Percentiles rank a stretch among this genome's conserved stretches.
These are phyloP conservation scores for Graphilbum ipis-grandicollis DNA, from an alignment of 2,329 filamentous ascomycete species.

Conservation along the genomic window DNA sequence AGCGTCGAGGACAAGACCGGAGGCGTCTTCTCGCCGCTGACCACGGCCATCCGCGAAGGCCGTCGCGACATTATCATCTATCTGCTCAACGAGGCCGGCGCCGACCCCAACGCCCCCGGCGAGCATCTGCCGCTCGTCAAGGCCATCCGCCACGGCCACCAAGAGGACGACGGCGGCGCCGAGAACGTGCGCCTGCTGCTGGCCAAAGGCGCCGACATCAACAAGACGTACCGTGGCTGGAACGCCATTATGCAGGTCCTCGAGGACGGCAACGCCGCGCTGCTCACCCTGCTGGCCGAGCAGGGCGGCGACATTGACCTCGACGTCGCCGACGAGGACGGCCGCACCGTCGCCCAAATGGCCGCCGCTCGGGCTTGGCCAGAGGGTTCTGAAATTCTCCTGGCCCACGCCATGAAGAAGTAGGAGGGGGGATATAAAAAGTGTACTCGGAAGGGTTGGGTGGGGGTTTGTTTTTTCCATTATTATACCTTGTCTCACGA, in stretches of 20 bases:
- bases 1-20: constrained; percentile 56
- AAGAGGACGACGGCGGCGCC: constrained; percentile 40
- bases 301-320: constrained; percentile 10
- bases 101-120: constrained; percentile 26
- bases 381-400: constrained; percentile 33
- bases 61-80: constrained; percentile 37
- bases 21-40: constrained; percentile 43
- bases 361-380: constrained; percentile 39
- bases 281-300: constrained; percentile 33
- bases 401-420: constrained; percentile 5
- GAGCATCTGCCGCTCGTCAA: constrained; percentile 58
- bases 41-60: constrained; percentile 15
- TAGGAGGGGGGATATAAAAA: not conserved
- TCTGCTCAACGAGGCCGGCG: constrained; percentile 9
- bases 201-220: constrained; percentile 46
- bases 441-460: no score
- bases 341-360: constrained; percentile 32
- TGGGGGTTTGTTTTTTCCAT: no score
- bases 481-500: no score
- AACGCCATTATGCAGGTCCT: constrained; percentile 48
- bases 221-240: constrained; percentile 49
- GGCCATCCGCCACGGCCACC: constrained; percentile 40
- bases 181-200: constrained; percentile 34
- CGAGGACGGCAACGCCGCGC: constrained; percentile 40
- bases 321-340: constrained; percentile 12